Base-by-base conservation (phyloP, 371 early-diverging fungal genomes). In the Mortierella sp. region DNA sequence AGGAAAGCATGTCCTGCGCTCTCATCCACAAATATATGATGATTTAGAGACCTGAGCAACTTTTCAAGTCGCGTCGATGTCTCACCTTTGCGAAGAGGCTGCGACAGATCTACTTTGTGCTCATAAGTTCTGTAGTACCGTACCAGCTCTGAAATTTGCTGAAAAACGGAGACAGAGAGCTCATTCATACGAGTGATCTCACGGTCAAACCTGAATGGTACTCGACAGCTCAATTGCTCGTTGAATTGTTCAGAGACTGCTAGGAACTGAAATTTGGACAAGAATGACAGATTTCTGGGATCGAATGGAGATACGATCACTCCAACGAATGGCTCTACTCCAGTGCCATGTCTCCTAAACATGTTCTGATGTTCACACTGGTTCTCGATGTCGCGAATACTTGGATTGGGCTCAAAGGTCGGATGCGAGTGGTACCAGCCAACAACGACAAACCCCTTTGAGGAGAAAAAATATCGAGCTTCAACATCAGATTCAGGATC, bases 351-450 rank as follows among this genome's bases (percentile, higher is more conserved):
- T 62, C 90, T 81, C 67, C 93, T 92, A 39, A 95, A 86, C 59
- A 85, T 84, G 30, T 73, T 65, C 84, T 96, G 96, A 80, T 96
- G 94, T 2, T 90, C 90, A 37, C 89, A 88, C 83, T 96, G 96
- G 73, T 93, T 96, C 78, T 93, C 92, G 70, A 95, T 90, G 84
- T 96, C 96, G 67, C 95, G 87, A 28, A 92, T 87, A 62, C 94
- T 94, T 52, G 96, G 96, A 32, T 92, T 88, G 2, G 96, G 94
- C 61, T 90, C 90, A 83, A 96, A 96, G 0, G 93, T 91, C 24
- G 96, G 96, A 83, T 96, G 96, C 51, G 94, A 94, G 78, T 96
- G 96, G 84, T 95, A 96, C 96, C 96, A 96, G 49, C 96, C 96
- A n/a, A 96, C 95, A 12, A 96, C 93, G 18, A 87, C 86, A 72